Conservation (phyloP, 140 eudicot genomes). For the Oenanthe javanica region DNA sequence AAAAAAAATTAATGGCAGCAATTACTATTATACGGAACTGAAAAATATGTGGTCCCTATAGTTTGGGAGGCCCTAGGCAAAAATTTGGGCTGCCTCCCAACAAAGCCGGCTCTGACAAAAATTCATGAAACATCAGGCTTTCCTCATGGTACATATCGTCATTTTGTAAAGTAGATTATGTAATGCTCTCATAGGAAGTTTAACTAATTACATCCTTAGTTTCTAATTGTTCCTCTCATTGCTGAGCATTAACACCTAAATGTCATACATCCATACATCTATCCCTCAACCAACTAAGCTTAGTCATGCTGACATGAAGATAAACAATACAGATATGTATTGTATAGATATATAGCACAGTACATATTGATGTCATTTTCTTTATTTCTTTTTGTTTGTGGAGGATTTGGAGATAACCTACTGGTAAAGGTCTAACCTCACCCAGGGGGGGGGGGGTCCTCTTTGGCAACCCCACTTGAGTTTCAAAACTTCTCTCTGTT, state of each 20-base stretch:
- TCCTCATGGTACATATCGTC: background rate
- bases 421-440: background rate
- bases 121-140: background rate
- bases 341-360: background rate
- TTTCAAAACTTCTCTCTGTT: background rate
- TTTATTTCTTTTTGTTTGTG: background rate
- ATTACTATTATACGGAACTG: too few relatives aligned
- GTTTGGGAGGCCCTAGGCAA: too few relatives aligned
- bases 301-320: background rate
- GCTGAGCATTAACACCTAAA: background rate
- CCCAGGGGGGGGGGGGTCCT: background rate
- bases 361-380: background rate
- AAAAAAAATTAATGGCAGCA: too few relatives aligned
- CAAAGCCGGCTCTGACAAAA: too few relatives aligned
- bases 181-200: background rate
- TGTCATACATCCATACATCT: background rate
- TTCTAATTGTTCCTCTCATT: background rate
- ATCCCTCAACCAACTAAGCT: background rate
- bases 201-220: background rate
- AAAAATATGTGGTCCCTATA: too few relatives aligned
- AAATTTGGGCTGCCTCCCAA: too few relatives aligned
- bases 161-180: background rate
- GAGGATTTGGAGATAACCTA: background rate
- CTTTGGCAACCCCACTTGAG: background rate
- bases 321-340: background rate